Evolutionary conservation across 192 early-diverging fungal genomes (phyloP), one percentile per base, ranked within the genome.

Genomic region (Borealophlyctis nickersoniae): DNA sequence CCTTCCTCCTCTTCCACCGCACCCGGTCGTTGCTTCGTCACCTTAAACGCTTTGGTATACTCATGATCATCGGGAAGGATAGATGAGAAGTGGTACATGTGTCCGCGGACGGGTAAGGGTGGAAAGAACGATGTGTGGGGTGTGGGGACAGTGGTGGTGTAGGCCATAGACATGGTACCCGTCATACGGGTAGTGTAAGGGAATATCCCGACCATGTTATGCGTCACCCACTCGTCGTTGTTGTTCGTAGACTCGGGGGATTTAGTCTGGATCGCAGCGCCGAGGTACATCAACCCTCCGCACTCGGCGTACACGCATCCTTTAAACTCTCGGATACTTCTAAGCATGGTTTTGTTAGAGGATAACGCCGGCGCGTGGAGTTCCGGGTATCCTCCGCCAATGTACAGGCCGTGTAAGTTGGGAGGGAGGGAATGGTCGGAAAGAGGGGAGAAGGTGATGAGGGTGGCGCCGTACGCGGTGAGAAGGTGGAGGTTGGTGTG

Each of bases 341-440:
- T 23, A 11, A 58, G 30, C 22, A 58, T 58, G 16, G 24, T n/a
- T 13, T 58, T 4, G 30, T 58, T 62, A 27, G 49, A 14, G 14
- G 50, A 9, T 5, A 62, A 30, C 23, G 13, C 16, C 60, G 16
- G 14, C 16, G 55, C 60, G 24, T 62, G 33, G 4, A 62, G 48
- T 52, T 62, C 60, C 7, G 60, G 60, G 58, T 62, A 62, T 19
- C 60, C 60, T 5, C 60, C 60, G 11, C 60, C 60, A 62, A 62
- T 24, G 29, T 62, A 62, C 23, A 62, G 33, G 19, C 52, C 52
- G n/a, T 62, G 9, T 7, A 57, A 19, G 29, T 62, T 27, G 9
- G 24, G 14, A 22, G 60, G 60, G 9, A 62, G 29, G n/a, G 14
- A 13, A 58, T 4, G 5, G 29, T 62, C 60, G 55, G 9, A 13